phyloP scores from a whole-genome alignment of 2,329 filamentous ascomycete genomes.

The Ophiostoma ips region DNA sequence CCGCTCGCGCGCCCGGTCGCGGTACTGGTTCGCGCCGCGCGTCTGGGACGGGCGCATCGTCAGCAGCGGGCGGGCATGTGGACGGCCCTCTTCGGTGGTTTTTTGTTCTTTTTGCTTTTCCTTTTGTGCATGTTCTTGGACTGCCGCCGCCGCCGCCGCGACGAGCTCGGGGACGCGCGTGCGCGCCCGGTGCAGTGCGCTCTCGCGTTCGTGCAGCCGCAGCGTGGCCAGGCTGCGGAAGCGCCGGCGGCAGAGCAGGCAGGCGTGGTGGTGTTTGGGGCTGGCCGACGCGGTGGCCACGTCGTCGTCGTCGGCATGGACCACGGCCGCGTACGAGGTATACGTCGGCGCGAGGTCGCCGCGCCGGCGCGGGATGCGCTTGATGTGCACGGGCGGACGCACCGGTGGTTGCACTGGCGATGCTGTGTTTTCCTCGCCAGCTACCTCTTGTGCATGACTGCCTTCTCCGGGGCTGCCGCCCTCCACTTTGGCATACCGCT shows the following conservation, averaged over 20 bases:
- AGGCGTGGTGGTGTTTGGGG: constrained; percentile 20
- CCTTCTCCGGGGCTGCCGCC: not conserved
- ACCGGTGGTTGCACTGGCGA: not conserved
- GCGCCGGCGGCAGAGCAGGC: constrained; percentile 28
- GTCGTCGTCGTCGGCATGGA: constrained; percentile 7
- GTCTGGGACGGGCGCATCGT: constrained; percentile 3
- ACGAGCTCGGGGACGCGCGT: constrained; percentile 16
- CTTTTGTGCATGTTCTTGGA: too few relatives aligned
- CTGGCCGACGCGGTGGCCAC: constrained; percentile 7
- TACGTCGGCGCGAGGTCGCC: constrained; percentile 27
- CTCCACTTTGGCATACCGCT: constrained; percentile 9
- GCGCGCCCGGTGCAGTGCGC: constrained; percentile 26
- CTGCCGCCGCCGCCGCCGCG: constrained; percentile 19
- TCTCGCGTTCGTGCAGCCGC: constrained; percentile 30
- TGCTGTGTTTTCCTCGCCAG: constrained; percentile 11
- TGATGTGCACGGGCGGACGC: constrained; percentile 8
- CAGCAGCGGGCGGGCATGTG: constrained; percentile 4
- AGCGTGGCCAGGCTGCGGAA: constrained; percentile 27
- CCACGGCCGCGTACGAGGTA: constrained; percentile 33
- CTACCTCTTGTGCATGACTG: not conserved
- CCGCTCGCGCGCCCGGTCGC: constrained; percentile 55
- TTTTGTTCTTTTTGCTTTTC: not conserved
- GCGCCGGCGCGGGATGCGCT: constrained; percentile 17
- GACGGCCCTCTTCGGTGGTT: too few relatives aligned
- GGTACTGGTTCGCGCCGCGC: constrained; percentile 29